Conservation (phyloP, 148 eudicot genomes). For the Arbutus unedo region DNA sequence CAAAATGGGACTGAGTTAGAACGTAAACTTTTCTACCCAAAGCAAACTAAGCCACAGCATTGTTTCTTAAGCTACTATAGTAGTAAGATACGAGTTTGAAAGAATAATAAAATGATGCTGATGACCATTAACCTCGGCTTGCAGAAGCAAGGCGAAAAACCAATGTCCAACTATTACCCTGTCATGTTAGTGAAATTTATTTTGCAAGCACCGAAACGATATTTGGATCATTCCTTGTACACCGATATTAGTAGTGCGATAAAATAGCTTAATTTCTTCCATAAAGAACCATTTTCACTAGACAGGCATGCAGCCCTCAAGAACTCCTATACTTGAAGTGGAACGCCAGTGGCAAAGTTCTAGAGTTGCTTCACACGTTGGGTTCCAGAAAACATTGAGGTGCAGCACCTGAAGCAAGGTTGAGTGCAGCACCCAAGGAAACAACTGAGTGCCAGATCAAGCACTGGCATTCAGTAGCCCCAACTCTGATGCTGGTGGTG, state of each 20-base stretch:
- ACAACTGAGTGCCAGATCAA: neutral
- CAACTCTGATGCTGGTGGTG: neutral
- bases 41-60: neutral
- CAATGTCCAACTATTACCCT: neutral
- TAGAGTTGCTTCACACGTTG: neutral
- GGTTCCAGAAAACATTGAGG: neutral
- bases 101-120: neutral
- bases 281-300: neutral
- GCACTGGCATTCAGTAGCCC: neutral
- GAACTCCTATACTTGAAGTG: constrained; percentile 1
- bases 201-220: neutral
- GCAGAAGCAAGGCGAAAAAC: neutral
- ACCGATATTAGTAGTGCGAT: neutral
- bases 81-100: neutral
- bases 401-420: neutral
- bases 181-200: neutral
- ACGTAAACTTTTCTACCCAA: neutral
- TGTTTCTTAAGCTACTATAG: neutral
- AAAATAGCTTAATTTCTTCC: no score
- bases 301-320: neutral
- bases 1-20: constrained; percentile 5
- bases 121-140: constrained; percentile 1
- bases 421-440: neutral
- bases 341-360: neutral
- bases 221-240: neutral